Evolutionary conservation across 768 basidiomycete species (phyloP), one percentile per base, ranked within the genome.

Genomic region (Tricholoma sp.): DNA sequence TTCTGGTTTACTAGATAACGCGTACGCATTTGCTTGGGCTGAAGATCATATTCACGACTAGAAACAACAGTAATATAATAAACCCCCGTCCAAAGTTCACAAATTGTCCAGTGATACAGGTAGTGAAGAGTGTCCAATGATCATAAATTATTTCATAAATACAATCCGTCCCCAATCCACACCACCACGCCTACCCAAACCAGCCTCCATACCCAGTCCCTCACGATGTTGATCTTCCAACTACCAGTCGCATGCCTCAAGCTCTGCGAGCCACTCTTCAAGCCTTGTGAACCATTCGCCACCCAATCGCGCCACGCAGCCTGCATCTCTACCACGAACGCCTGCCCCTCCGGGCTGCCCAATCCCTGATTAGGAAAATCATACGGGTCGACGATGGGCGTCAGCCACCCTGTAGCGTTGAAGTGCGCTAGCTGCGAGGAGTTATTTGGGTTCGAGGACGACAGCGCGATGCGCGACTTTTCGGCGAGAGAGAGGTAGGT

Each of bases 231-330:
- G 20, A 45, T 45, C 24, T 28, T 48, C 47, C 18, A 3, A 31
- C 47, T 6, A 31, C 50, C n/a, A 9, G 70, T 76, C 17, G 57
- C 69, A 63, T 78, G 84, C n/a, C 68, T 72, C 4, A 24, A 24
- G 24, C 24, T 24, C 24, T 24, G 24, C 24, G 24, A 24, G 24
- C 24, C 24, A 24, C 24, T 24, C 24, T 24, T 24, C 24, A 24
- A 24, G 6, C 85, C 85, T 28, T 74, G 70, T 3, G 78, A 70
- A 0, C 88, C 86, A 29, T 66, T 77, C 0, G 70, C 73, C 1
- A 79, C 76, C 89, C 91, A 93, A 60, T 92, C 91, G 44, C 77
- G 73, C 77, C 84, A 89, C 4, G 88, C 88, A 0, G 89, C 80
- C 56, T 91, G 77, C 70, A 94, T 76, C 64, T 85, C 77, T 5